Base-by-base conservation (phyloP, 306 rosid species). In the Rubus parviflorus region DNA sequence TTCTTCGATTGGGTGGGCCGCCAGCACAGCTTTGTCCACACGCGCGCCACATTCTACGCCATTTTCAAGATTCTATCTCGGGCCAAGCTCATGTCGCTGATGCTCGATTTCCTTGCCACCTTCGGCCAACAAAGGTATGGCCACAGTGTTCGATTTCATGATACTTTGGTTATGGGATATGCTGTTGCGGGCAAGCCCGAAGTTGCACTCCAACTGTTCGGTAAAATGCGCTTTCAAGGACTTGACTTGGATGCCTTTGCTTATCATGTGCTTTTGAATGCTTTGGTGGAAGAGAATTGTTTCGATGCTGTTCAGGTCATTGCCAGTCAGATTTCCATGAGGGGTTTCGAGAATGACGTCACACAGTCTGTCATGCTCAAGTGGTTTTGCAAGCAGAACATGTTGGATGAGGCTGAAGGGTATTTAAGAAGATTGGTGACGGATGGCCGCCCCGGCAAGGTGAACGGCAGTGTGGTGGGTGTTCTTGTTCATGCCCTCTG, bases 1-100 rank as follows among this genome's bases (percentile, higher is more conserved):
- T 92, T 94, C 89, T 94, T 94, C 82, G 96, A 94, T 65, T 94
- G 97, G 98, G 98, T 84, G 4, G 98, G 98, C 49, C 87, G 89
- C 54, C 97, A 94, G 20, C 81, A 77, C 0, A 51, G 77, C 11
- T 94, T 86, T 54, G 0, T 38, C 72, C 98, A 90, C 78, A 89
- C 98, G 14, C 92, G 87, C 6, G 83, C 79, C 69, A 90, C 98
- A 40, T 89, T 86, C 77, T 0, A 68, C 17, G 85, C 86, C 63
- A 84, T 94, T 61, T 92, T 89, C 78, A 84, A 82, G 79, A 88
- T 94, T n/a, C 84, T 94, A 12, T 66, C 89, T 0, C 81, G 81
- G 68, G 84, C 94, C 46, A 68, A 81, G 75, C 86, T 77, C 49
- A 79, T 74, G 84, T 78, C 97, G 1, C 75, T 83, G 40, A 40